Percentiles rank a stretch among this genome's conserved stretches.
Conservation (phyloP, 2,329 filamentous ascomycete species). For the Penicillium aurantiogriseum region DNA sequence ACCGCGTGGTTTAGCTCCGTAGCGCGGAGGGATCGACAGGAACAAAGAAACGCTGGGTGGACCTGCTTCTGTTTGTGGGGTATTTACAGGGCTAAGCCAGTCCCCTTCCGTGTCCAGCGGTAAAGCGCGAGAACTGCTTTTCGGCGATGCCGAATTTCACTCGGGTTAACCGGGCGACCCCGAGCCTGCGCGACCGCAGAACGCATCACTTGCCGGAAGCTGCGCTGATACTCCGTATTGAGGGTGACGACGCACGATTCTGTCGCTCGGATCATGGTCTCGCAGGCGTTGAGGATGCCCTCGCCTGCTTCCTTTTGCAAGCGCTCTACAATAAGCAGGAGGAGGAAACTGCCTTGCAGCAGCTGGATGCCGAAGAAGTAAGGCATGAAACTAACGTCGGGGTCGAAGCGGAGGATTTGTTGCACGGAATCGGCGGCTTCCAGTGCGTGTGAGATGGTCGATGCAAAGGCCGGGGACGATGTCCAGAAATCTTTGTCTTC, state of each 20-base stretch:
- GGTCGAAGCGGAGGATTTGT: conserved; percentile 85
- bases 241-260: conserved; percentile 90
- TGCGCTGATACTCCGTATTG: conserved; percentile 92
- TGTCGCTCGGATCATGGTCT: conserved; percentile 87
- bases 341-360: conserved; percentile 81
- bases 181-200: conserved; percentile 84
- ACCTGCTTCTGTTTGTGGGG: neutral
- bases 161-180: conserved; percentile 78
- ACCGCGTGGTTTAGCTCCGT: too few species aligned
- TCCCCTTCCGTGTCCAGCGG: conserved; percentile 88
- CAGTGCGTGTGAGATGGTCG: conserved; percentile 82
- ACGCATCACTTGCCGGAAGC: conserved; percentile 94
- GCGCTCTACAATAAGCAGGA: conserved; percentile 86
- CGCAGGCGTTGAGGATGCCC: conserved; percentile 82
- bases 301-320: conserved; percentile 81
- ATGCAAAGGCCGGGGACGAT: conserved; percentile 82
- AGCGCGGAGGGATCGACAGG: conserved; percentile 9
- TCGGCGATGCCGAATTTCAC: conserved; percentile 78
- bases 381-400: conserved; percentile 91
- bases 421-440: conserved; percentile 83
- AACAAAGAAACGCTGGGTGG: neutral
- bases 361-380: conserved; percentile 96
- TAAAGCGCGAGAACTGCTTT: conserved; percentile 83
- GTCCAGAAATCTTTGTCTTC: conserved; percentile 95
- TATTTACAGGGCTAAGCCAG: conserved; percentile 65